Evolutionary conservation across 148 eudicot species (phyloP).

Genomic region (Beta vulgaris): DNA sequence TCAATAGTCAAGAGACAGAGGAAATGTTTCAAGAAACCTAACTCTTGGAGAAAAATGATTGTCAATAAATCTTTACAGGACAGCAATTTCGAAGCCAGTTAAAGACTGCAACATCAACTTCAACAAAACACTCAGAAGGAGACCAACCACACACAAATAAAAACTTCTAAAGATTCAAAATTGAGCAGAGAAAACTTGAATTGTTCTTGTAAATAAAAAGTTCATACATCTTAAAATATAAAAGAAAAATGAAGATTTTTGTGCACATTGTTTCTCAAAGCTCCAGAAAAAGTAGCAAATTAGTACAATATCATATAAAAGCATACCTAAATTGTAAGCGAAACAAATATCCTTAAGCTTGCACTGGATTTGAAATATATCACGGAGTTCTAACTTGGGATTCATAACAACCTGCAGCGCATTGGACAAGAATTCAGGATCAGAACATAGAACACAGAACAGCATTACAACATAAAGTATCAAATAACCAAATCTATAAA

Average conservation of each 20-base stretch:
- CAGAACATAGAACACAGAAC: too few species aligned
- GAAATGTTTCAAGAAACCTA: neutral
- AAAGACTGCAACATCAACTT: neutral
- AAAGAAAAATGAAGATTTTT: too few species aligned
- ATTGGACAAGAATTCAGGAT: neutral
- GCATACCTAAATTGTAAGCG: slow-evolving; percentile 75
- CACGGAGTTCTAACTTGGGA: slow-evolving; percentile 42
- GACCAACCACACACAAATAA: neutral
- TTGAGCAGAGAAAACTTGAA: too few species aligned
- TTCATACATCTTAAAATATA: too few species aligned
- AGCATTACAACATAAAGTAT: too few species aligned
- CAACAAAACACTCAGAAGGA: neutral
- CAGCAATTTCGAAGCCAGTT: neutral
- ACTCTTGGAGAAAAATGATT: too few species aligned
- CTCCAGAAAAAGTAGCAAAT: neutral
- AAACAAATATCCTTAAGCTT: slow-evolving; percentile 79
- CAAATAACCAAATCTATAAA: too few species aligned
- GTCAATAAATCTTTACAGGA: too few species aligned
- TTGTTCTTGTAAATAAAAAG: neutral
- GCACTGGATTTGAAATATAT: slow-evolving; percentile 46
- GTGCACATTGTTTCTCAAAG: too few species aligned
- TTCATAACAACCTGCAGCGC: slow-evolving; percentile 54
- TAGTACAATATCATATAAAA: neutral
- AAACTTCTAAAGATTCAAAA: too few species aligned
- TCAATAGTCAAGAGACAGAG: neutral